phyloP scores from a whole-genome alignment of 441 rosid genomes.

The Aleurites moluccanus region DNA sequence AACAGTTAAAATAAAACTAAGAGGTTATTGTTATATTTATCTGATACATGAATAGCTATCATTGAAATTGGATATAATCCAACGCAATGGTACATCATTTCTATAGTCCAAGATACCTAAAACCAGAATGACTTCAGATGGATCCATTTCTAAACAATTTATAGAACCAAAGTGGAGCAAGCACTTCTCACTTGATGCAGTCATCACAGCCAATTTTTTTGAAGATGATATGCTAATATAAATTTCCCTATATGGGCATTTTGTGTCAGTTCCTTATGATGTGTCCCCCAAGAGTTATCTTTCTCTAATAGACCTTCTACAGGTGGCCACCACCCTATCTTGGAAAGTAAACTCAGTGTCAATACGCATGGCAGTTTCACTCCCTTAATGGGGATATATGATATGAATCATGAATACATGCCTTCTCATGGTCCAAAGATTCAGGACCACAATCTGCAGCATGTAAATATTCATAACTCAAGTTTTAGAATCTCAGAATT shows the following conservation, averaged over 20 bases:
- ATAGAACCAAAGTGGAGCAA: neutral
- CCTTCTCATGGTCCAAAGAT: neutral
- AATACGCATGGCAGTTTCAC: no score
- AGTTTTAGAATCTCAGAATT: neutral
- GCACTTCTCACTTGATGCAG: neutral
- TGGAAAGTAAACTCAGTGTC: neutral
- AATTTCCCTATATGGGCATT: neutral
- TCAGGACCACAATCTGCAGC: neutral
- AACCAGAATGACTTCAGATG: neutral
- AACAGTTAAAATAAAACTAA: neutral
- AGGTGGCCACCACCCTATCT: neutral
- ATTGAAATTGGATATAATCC: no score
- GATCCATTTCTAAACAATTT: neutral
- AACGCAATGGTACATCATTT: neutral
- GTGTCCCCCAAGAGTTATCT: neutral
- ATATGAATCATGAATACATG: neutral
- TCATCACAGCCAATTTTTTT: neutral
- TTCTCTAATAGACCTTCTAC: neutral
- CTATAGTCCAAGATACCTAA: no score
- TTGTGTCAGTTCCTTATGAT: neutral
- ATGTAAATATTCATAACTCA: conserved; percentile 1
- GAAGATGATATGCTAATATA: neutral
- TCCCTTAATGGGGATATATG: neutral
- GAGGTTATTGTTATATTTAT: neutral
- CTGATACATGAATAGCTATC: neutral